A percentile compares a stretch with the other conserved stretches of the same genome.
phyloP scores from a whole-genome alignment of 805 yeast species.

The Jamesozyma piceae region DNA sequence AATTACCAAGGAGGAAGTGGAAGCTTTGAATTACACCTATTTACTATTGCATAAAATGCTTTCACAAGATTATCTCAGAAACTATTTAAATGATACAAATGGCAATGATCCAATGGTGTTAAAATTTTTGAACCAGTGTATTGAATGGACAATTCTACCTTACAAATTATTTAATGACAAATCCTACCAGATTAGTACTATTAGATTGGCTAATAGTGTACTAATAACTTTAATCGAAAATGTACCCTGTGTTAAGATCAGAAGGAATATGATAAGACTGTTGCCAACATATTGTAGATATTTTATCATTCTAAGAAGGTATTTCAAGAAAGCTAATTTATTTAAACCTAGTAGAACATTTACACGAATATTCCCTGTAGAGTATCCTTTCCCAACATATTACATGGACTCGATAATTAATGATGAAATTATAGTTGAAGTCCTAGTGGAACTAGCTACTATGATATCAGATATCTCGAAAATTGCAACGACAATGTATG shows the following conservation, averaged over 20 bases:
- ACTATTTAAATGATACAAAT: slow-evolving; percentile 11
- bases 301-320: slow-evolving; percentile 44
- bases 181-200: slow-evolving; percentile 39
- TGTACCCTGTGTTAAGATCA: slow-evolving; percentile 34
- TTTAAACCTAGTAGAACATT: slow-evolving; percentile 55
- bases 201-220: slow-evolving; percentile 55
- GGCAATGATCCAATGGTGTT: slow-evolving; percentile 11
- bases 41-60: slow-evolving; percentile 48
- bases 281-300: slow-evolving; percentile 46
- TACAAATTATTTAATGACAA: slow-evolving; percentile 39
- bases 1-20: slow-evolving; percentile 29
- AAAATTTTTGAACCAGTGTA: slow-evolving; percentile 37
- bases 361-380: slow-evolving; percentile 58
- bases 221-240: slow-evolving; percentile 41
- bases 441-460: slow-evolving; percentile 58
- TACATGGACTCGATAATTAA: slow-evolving; percentile 69
- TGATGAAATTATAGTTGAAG: slow-evolving; percentile 61
- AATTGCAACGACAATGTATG: slow-evolving; percentile 35
- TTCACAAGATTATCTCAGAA: slow-evolving; percentile 30
- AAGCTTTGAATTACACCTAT: slow-evolving; percentile 52
- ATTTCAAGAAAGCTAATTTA: slow-evolving; percentile 32
- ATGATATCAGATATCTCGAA: slow-evolving; percentile 49
- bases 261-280: slow-evolving; percentile 42
- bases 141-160: slow-evolving; percentile 52
- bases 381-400: slow-evolving; percentile 52